Evolutionary conservation across 176 grass and related monocot genomes (phyloP).

Genomic region (Oryza brachyantha): DNA sequence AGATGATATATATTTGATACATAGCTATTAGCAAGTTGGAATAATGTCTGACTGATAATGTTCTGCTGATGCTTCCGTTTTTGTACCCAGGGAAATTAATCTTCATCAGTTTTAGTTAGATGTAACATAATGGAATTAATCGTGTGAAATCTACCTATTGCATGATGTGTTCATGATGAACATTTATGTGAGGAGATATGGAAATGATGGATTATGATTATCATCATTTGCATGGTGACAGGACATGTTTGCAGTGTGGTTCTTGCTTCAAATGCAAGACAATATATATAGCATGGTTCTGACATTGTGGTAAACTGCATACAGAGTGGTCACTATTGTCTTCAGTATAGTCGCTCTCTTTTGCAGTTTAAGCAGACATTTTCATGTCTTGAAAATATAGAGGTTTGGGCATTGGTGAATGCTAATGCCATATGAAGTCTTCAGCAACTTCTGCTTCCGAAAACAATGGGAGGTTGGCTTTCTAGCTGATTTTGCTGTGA

Average conservation of each 20-base stretch:
- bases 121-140: constrained; percentile 17
- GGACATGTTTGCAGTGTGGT: neutral
- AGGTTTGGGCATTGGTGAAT: neutral
- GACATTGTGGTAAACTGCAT: constrained; percentile 6
- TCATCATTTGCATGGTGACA: constrained; percentile 8
- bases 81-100: neutral
- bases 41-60: neutral
- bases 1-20: neutral
- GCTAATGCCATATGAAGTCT: neutral
- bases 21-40: neutral
- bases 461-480: constrained; percentile 4
- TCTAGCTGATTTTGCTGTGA: constrained; percentile 3
- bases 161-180: neutral
- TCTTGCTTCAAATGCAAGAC: constrained; percentile 16
- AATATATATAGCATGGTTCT: neutral
- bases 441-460: constrained; percentile 12
- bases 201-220: constrained; percentile 18
- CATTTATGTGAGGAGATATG: neutral
- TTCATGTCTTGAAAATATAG: constrained; percentile 11
- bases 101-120: neutral
- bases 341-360: constrained; percentile 25
- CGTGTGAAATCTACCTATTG: neutral
- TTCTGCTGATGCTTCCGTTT: constrained; percentile 6
- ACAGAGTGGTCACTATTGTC: neutral
- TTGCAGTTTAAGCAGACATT: neutral